Evolutionary conservation across 176 grass and related monocot species (phyloP), one percentile per base, ranked within the genome.

Genomic region (Zoysia japonica): DNA sequence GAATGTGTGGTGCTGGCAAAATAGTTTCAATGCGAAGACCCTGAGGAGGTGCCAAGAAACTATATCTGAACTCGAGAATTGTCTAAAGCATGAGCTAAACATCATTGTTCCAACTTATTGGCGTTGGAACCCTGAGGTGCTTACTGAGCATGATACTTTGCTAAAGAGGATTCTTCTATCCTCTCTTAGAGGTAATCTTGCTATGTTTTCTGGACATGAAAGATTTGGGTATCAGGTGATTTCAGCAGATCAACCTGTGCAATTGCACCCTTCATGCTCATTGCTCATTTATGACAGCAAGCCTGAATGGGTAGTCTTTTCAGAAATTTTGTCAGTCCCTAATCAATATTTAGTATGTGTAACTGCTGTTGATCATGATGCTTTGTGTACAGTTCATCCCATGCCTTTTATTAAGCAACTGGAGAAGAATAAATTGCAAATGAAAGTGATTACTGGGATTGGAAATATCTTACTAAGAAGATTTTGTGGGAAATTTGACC

Each of bases 301-400:
- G 75, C 92, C 95, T 51, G 79, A 91, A 66, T 94, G 95, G 92
- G 95, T 98, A 47, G 95, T 92, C 76, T 98, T 98, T 87, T 77
- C 87, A 70, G 95, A 98, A 76, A 87, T 97, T 47, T 94, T 97
- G 69, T 90, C 95, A 37, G 78, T 87, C 8, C 62, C 78, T 16
- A 89, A 87, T 93, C 85, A 98, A 47, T 98, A 94, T 87, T 88
- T 98, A 71, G 89, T 98, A 75, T 98, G 95, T 85, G 95, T 92
- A 84, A 90, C 95, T 54, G 84, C 91, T 56, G 85, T 98, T 56
- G 89, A 94, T 87, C 72, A 43, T 86, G 86, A 92, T 19, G 85
- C 85, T 20, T 81, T 98, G 46, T 75, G 46, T 71, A 65, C 53
- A 45, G 62, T 94, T 80, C 85, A 90, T 7, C 47, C 84, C 46